Conservation (phyloP, 371 early-diverging fungal species). For the Mortierella sp. region DNA sequence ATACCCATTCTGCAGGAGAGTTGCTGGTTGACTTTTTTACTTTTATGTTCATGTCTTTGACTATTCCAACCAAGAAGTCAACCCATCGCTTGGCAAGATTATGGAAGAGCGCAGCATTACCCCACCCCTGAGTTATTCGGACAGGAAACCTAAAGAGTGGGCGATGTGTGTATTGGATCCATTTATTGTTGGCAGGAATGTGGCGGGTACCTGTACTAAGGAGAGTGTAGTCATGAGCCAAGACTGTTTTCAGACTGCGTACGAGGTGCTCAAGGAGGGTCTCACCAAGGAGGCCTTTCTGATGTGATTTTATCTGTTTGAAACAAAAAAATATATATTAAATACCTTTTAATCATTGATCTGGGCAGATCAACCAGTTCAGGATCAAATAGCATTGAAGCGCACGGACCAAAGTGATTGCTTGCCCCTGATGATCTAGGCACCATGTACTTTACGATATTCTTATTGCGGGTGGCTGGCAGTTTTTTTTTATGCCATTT, state of each 20-base stretch:
- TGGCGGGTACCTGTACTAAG: conserved; percentile 2
- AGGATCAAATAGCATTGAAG: too few relatives aligned
- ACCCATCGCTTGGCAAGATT: conserved; percentile 61
- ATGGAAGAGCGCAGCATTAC: background rate
- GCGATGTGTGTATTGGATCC: conserved; percentile 13
- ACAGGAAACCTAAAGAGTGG: background rate
- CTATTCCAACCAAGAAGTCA: conserved; percentile 63
- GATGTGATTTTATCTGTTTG: background rate
- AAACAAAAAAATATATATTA: too few relatives aligned
- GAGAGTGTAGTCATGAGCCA: background rate
- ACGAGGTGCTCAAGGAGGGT: background rate
- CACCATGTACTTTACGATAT: too few relatives aligned
- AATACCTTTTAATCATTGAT: too few relatives aligned
- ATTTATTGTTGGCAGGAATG: conserved; percentile 13
- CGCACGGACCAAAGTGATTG: too few relatives aligned
- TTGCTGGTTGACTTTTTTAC: conserved; percentile 76
- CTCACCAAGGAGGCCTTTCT: background rate
- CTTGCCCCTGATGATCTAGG: too few relatives aligned
- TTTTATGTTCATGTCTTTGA: conserved; percentile 66
- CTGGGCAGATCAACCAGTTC: background rate
- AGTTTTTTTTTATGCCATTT: too few relatives aligned
- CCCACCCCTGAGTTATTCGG: background rate
- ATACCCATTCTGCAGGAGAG: conserved; percentile 58
- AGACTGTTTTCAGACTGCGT: background rate
- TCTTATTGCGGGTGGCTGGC: too few relatives aligned